These are phyloP conservation scores for Sugiyamaella grinbergsii DNA, from an alignment of 1,139 yeast species.

Conservation along the genomic window DNA sequence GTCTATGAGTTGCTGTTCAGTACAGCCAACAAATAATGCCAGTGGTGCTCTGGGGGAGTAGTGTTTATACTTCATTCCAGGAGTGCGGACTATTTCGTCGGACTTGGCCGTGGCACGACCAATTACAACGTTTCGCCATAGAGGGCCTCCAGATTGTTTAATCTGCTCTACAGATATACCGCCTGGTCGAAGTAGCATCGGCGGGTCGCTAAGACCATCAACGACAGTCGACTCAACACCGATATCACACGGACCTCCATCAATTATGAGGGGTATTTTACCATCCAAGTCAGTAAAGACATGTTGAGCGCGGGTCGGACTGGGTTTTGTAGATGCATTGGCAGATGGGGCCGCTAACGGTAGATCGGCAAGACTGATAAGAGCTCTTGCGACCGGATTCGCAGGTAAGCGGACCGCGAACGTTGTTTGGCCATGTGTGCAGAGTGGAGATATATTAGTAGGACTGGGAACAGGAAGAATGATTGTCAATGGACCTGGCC, in stretches of 20 bases:
- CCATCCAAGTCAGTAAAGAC: conserved; percentile 79
- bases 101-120: conserved; percentile 67
- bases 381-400: conserved; percentile 86
- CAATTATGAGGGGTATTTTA: conserved; percentile 79
- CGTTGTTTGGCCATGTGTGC: conserved; percentile 85
- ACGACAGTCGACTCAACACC: conserved; percentile 95
- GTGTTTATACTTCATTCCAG: conserved; percentile 97
- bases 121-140: conserved; percentile 63
- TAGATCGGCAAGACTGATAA: conserved; percentile 80
- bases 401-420: conserved; percentile 89
- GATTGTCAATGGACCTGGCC: conserved; percentile 98
- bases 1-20: conserved; percentile 36
- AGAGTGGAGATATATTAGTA: conserved; percentile 64
- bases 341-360: conserved; percentile 99
- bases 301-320: conserved; percentile 87
- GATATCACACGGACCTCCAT: conserved; percentile 88
- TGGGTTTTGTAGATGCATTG: conserved; percentile 91
- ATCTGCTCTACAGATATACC: conserved; percentile 85
- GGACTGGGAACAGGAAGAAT: conserved; percentile 61
- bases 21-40: conserved; percentile 59
- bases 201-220: conserved; percentile 84
- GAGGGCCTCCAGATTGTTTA: conserved; percentile 58
- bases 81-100: conserved; percentile 79
- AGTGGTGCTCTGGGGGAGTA: conserved; percentile 91
- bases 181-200: conserved; percentile 89